Evolutionary conservation across 805 yeast genomes (phyloP), one percentile per base, ranked within the genome.

Genomic region (Nakazawaea wyomingensis): DNA sequence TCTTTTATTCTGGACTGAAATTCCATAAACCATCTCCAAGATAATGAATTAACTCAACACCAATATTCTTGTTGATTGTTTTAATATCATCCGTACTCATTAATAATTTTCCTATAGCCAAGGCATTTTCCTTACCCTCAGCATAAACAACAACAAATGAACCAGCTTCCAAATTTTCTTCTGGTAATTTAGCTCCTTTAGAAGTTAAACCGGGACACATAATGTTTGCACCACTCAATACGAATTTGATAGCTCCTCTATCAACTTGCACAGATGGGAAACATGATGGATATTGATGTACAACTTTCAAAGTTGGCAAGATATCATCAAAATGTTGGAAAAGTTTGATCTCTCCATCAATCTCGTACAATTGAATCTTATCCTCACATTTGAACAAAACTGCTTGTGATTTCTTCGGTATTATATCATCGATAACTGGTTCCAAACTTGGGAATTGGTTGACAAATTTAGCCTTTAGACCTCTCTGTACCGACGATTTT

Each of bases 191-290:
- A 17, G 95, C 96, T 33, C 96, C 96, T 2, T 82, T 72, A 16
- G 93, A 80, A 0, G 96, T 88, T 50, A 88, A 72, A 16, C 96
- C 96, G 3, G 96, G 96, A 64, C 96, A 90, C 98, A 90, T 90
- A 56, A 90, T 85, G 57, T 90, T 90, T 22, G 97, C 96, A 44
- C 97, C 98, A 4, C 95, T 83, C n/a, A 90, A 67, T 20, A 90
- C 93, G 57, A 90, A 90, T 63, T 90, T 90, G 60, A 90, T 90
- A 40, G 98, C 98, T 45, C 98, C 98, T 59, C 96, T 75, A 56
- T 90, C 98, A 10, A 91, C 97, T 57, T 81, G 85, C 34, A 90
- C 95, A 28, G 76, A 66, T 18, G 96, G 96, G 66, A 90, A 90
- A 29, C 82, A 77, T 8, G 74, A 71, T 4, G 97, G 96, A 57